Conservation (phyloP, 2,329 filamentous ascomycete species). For the Chrysosphaeria jannelii region DNA sequence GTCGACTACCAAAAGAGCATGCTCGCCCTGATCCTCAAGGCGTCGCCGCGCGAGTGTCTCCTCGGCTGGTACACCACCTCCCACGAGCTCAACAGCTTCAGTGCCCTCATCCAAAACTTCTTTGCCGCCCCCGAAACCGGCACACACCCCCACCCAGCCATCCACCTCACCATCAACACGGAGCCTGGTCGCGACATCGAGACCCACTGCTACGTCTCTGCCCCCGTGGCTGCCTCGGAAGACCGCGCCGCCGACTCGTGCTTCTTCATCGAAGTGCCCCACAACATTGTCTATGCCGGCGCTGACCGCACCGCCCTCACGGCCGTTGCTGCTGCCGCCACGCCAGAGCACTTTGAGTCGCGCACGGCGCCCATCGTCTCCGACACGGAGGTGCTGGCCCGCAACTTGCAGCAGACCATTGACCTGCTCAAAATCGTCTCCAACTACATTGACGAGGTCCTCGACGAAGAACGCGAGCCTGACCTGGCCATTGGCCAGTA, state of each 20-base stretch:
- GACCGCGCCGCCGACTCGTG: slow-evolving; percentile 90
- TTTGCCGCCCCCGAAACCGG: slow-evolving; percentile 91
- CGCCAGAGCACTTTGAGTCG: slow-evolving; percentile 50
- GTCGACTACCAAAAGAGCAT: slow-evolving; percentile 99
- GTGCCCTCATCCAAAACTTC: slow-evolving; percentile 96
- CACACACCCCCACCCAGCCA: slow-evolving; percentile 88
- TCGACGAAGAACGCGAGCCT: slow-evolving; percentile 77
- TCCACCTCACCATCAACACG: slow-evolving; percentile 85
- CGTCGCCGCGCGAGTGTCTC: slow-evolving; percentile 73
- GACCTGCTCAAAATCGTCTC: slow-evolving; percentile 73
- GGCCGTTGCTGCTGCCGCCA: slow-evolving; percentile 28
- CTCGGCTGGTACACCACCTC: slow-evolving; percentile 97
- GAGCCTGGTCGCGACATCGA: slow-evolving; percentile 69
- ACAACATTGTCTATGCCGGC: slow-evolving; percentile 63
- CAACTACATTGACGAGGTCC: slow-evolving; percentile 72
- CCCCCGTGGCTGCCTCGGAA: slow-evolving; percentile 77
- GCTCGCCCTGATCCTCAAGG: slow-evolving; percentile 80
- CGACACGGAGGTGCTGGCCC: slow-evolving; percentile 71
- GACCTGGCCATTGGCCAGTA: slow-evolving; percentile 84
- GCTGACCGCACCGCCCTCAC: slow-evolving; percentile 37
- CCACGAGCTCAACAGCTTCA: slow-evolving; percentile 93
- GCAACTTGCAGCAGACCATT: slow-evolving; percentile 62
- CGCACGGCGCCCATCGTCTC: slow-evolving; percentile 45
- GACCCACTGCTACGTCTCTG: slow-evolving; percentile 79
- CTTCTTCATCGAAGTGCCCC: slow-evolving; percentile 88